phyloP scores from a whole-genome alignment of 2,329 filamentous ascomycete genomes.

The Aspergillus neotritici region DNA sequence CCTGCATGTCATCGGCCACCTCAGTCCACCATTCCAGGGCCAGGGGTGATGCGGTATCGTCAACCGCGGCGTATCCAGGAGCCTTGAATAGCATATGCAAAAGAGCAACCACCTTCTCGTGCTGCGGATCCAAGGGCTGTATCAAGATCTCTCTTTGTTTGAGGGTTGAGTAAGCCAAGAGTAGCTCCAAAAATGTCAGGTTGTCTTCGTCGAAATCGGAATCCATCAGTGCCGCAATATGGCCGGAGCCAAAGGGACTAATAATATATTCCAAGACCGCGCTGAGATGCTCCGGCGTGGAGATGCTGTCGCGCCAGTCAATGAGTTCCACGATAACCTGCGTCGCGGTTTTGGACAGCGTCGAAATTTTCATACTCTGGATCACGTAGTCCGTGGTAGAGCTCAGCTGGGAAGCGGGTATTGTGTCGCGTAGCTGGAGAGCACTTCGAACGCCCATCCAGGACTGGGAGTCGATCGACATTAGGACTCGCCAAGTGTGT shows the following conservation, averaged over 20 bases:
- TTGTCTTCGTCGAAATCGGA: slow-evolving; percentile 35
- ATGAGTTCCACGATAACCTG: slow-evolving; percentile 33
- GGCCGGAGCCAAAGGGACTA: slow-evolving; percentile 28
- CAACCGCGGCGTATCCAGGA: slow-evolving; percentile 37
- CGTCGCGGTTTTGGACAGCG: slow-evolving; percentile 27
- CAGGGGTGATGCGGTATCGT: slow-evolving; percentile 33
- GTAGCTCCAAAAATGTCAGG: slow-evolving; percentile 37
- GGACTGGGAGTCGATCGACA: slow-evolving; percentile 17
- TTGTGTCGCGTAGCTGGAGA: slow-evolving; percentile 17
- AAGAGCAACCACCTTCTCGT: slow-evolving; percentile 31
- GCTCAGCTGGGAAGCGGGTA: slow-evolving; percentile 15
- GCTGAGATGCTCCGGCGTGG: slow-evolving; percentile 22
- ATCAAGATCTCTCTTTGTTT: slow-evolving; percentile 29
- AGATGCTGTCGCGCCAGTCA: slow-evolving; percentile 22
- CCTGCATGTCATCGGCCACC: slow-evolving; percentile 35
- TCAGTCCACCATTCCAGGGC: slow-evolving; percentile 41
- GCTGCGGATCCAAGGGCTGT: slow-evolving; percentile 25
- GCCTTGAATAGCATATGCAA: slow-evolving; percentile 36
- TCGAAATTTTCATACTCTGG: slow-evolving; percentile 20
- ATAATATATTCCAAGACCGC: slow-evolving; percentile 30
- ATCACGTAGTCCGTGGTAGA: slow-evolving; percentile 21
- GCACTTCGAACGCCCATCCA: slow-evolving; percentile 31
- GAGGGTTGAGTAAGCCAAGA: slow-evolving; percentile 33
- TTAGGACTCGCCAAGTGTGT: slow-evolving; percentile 3
- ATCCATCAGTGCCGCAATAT: slow-evolving; percentile 28